phyloP scores from a whole-genome alignment of 768 basidiomycete genomes.

The Antrodiella citrinella region DNA sequence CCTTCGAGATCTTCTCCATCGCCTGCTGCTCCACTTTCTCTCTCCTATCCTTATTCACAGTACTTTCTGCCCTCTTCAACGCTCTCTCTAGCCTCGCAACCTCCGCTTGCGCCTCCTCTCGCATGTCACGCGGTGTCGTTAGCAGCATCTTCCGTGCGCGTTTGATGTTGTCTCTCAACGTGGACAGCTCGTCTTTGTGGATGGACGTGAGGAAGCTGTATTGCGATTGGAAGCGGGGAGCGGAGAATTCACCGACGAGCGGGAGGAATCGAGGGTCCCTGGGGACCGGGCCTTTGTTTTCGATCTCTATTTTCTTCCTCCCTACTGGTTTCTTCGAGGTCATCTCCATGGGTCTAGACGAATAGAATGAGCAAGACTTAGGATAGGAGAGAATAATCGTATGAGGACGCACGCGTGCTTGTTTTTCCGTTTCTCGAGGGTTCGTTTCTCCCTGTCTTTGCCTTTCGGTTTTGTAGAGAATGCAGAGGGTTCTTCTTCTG shows the following conservation, averaged over 20 bases:
- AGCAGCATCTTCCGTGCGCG: conserved; percentile 56
- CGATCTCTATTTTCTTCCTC: conserved; percentile 60
- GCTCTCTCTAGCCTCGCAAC: conserved; percentile 63
- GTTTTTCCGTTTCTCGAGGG: conserved; percentile 52
- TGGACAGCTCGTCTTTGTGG: conserved; percentile 55
- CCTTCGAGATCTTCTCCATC: conserved; percentile 35
- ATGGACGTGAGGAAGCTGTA: conserved; percentile 71
- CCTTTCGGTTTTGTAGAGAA: conserved; percentile 6
- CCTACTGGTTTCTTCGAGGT: conserved; percentile 82
- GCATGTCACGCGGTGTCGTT: conserved; percentile 53
- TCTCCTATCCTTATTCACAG: conserved; percentile 62
- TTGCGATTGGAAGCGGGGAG: conserved; percentile 54
- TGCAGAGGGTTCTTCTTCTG: conserved; percentile 1
- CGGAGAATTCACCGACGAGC: conserved; percentile 59
- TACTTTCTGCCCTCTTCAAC: conserved; percentile 68
- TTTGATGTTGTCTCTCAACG: conserved; percentile 57
- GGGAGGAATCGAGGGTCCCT: conserved; percentile 85
- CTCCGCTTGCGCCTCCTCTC: conserved; percentile 57
- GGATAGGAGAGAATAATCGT: not conserved
- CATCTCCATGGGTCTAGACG: conserved; percentile 63
- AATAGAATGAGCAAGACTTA: not conserved
- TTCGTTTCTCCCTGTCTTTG: conserved; percentile 33
- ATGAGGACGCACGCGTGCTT: conserved; percentile 76
- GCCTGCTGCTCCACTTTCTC: conserved; percentile 69
- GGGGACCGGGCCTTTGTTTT: conserved; percentile 46